Conservation (phyloP, 179 eudicot genomes). For the Camellia oleifera region DNA sequence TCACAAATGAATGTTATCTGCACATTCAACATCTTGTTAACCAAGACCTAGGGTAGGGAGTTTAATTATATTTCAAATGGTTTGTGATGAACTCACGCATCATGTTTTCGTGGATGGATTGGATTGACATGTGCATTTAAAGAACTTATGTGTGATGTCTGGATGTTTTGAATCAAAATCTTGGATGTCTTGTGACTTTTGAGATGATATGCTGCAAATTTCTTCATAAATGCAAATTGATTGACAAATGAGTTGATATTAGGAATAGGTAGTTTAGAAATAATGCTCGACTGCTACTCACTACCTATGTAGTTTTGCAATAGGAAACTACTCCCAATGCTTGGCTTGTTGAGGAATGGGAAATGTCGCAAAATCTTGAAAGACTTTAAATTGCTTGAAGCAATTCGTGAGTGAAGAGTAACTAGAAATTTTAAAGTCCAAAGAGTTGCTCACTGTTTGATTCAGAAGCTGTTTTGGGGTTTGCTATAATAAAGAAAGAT, state of each 20-base stretch:
- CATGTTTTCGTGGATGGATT: background rate
- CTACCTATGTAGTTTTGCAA: background rate
- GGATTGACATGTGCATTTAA: background rate
- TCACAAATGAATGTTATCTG: background rate
- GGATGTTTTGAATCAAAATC: background rate
- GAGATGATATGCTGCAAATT: background rate
- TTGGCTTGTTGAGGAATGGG: background rate
- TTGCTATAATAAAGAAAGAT: background rate
- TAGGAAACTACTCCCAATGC: constrained; percentile 4
- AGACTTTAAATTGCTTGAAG: background rate
- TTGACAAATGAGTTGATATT: background rate
- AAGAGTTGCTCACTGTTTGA: background rate
- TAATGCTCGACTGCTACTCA: background rate
- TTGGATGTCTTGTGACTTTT: background rate
- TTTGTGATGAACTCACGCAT: background rate
- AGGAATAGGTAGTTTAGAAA: background rate
- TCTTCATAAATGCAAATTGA: background rate
- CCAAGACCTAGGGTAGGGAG: background rate
- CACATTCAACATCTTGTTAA: background rate
- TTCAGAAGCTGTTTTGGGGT: background rate
- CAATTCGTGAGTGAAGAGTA: background rate
- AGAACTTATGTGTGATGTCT: background rate
- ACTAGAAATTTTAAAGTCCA: background rate
- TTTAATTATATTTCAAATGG: background rate
- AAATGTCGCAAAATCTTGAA: background rate